Conservation (phyloP, 1,284 basidiomycete species). For the Ustilago loliicola region DNA sequence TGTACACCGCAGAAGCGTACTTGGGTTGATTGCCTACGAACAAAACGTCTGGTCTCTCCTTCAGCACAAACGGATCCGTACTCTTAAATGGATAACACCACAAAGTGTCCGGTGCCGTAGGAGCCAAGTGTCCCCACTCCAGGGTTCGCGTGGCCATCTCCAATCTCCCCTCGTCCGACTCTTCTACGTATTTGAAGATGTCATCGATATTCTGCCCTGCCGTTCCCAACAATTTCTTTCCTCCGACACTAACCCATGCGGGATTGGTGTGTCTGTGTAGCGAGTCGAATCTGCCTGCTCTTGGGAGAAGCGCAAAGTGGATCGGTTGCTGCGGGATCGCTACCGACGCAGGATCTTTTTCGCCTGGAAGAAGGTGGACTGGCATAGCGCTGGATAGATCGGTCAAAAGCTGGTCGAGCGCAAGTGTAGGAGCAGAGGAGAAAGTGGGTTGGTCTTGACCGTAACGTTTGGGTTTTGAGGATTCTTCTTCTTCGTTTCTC, state of each 20-base stretch:
- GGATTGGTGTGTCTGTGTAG: slow-evolving; percentile 91
- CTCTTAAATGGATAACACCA: slow-evolving; percentile 95
- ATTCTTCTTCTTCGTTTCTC: slow-evolving; percentile 37
- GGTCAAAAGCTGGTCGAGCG: slow-evolving; percentile 79
- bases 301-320: slow-evolving; percentile 90
- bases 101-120: slow-evolving; percentile 96
- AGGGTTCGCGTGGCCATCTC: slow-evolving; percentile 84
- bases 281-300: slow-evolving; percentile 73
- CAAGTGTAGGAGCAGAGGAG: slow-evolving; percentile 69
- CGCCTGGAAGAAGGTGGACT: slow-evolving; percentile 83
- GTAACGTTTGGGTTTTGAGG: slow-evolving; percentile 36
- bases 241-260: slow-evolving; percentile 79
- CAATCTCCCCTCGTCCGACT: slow-evolving; percentile 72
- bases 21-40: slow-evolving; percentile 89
- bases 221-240: slow-evolving; percentile 78
- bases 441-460: slow-evolving; percentile 46
- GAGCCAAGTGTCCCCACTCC: slow-evolving; percentile 94
- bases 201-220: slow-evolving; percentile 95
- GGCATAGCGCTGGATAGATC: slow-evolving; percentile 75
- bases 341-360: slow-evolving; percentile 85
- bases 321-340: slow-evolving; percentile 94
- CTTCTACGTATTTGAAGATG: slow-evolving; percentile 87
- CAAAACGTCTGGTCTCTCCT: slow-evolving; percentile 87
- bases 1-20: slow-evolving; percentile 73
- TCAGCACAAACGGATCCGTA: slow-evolving; percentile 89